Evolutionary conservation across 78 protist species (phyloP).

Genomic region (Trichosphaerium sp.): DNA sequence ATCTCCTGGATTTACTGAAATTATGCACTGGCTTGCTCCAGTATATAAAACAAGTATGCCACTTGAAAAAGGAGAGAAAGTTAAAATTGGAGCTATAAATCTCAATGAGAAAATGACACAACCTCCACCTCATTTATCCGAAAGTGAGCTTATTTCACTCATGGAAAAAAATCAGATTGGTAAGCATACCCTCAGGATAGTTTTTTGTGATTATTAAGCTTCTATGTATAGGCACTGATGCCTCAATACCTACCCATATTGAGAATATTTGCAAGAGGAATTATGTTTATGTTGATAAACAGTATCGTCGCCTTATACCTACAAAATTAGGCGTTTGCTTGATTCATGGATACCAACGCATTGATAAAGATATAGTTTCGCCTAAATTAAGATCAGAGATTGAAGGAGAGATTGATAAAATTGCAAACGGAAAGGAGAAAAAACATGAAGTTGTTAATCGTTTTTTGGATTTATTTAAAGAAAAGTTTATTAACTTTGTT

Average conservation of each 20-base stretch:
- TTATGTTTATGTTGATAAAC: constrained; percentile 19
- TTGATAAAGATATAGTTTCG: constrained; percentile 21
- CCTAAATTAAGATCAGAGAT: constrained; percentile 21
- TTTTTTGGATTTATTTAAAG: background rate
- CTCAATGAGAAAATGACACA: too few relatives aligned
- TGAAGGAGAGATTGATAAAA: constrained; percentile 4
- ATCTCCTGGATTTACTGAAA: background rate
- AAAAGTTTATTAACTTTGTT: background rate
- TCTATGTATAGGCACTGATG: constrained; percentile 74
- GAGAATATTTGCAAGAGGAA: constrained; percentile 12
- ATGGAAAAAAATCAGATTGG: background rate
- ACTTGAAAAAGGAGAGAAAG: too few relatives aligned
- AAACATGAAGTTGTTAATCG: background rate
- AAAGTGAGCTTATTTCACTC: constrained; percentile 32
- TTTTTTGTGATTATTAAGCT: too few relatives aligned
- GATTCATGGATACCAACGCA: constrained; percentile 11
- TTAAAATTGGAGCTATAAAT: too few relatives aligned
- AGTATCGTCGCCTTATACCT: constrained; percentile 21
- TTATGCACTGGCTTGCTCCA: background rate
- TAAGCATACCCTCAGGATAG: too few relatives aligned
- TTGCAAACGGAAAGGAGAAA: constrained; percentile 15
- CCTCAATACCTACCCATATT: constrained; percentile 59
- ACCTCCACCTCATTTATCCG: constrained; percentile 46
- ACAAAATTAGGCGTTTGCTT: constrained; percentile 34
- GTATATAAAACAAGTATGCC: too few relatives aligned